Base-by-base conservation (phyloP, 2,329 filamentous ascomycete species). In the Penicillium sp. region DNA sequence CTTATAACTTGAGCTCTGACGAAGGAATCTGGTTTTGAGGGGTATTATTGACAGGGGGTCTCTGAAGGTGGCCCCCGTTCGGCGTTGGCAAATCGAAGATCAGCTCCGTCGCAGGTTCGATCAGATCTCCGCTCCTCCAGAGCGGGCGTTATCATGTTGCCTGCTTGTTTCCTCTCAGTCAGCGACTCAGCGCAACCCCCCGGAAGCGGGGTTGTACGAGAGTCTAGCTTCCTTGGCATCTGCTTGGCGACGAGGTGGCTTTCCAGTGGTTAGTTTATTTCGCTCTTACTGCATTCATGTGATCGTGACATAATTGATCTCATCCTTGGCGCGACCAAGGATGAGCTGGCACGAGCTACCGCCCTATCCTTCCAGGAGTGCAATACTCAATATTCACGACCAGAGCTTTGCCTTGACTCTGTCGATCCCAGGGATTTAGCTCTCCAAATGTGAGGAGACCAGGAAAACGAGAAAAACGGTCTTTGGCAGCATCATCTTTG, bases 261-360 rank as follows among this genome's bases (percentile, higher is more conserved):
- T 41, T 49, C 50, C 31, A 58, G 37, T 54, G 56, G 56, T 43
- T 36, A 24, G 44, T 58, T 50, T 43, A 58, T 58, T 58, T 58
- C n/a, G 37, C 56, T 58, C 56, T 49, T 41, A 57, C 31, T 6
- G 14, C 18, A 35, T 43, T 10, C 50, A 53, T 54, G 55, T 53
- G 50, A 53, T 37, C 22, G 18, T 54, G 50, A 51, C 37, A 47
- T 40, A 57, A 41, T 13, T 33, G 19, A 40, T 27, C 22, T 35
- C 31, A 37, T 5, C 47, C 33, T 5, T 37, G 19, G 4, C 16
- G 27, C 16, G 27, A 35, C n/a, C 16, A 49, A 14, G 46, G n/a
- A n/a, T n/a, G 13, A 16, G 39, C 16, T 41, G 39, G 39, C 13
- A 18, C 14, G 16, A 27, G 4, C 19, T 46, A n/a, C n/a, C 27